A percentile compares a stretch with the other conserved stretches of the same genome.
phyloP scores from a whole-genome alignment of 257 asterid genomes.

The Osmanthus fragrans region DNA sequence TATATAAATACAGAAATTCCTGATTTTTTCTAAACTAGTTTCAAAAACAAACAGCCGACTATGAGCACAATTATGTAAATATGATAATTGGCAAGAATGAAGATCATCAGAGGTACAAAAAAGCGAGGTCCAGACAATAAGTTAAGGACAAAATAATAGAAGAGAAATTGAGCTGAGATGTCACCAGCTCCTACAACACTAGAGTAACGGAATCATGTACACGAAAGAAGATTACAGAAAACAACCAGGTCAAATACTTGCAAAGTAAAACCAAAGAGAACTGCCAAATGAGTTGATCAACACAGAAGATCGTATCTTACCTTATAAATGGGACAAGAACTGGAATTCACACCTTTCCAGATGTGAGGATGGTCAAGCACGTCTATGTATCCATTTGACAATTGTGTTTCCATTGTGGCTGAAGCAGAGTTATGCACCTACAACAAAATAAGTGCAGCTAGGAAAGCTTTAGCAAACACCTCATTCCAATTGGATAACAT shows the following conservation, averaged over 20 bases:
- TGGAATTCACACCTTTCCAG: constrained; percentile 45
- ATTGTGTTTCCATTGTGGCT: constrained; percentile 37
- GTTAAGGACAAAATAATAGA: background rate
- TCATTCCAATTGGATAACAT: background rate
- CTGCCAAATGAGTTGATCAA: background rate
- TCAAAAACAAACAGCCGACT: background rate
- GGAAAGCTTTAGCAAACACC: constrained; percentile 9
- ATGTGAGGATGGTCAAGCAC: constrained; percentile 39
- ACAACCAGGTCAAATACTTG: background rate
- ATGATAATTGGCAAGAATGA: background rate
- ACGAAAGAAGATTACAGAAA: background rate
- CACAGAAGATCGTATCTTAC: constrained; percentile 32
- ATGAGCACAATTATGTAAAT: background rate
- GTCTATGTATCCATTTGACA: constrained; percentile 34
- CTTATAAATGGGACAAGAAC: constrained; percentile 52
- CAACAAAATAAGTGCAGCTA: constrained; percentile 9
- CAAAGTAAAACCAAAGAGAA: background rate
- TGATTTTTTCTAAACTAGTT: background rate
- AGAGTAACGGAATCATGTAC: background rate
- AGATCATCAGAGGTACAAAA: background rate
- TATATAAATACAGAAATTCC: background rate
- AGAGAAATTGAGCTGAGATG: background rate
- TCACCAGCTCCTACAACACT: background rate
- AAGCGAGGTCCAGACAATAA: background rate
- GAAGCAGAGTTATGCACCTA: constrained; percentile 47